phyloP scores from a whole-genome alignment of 1,139 yeast genomes.

The Taphrina flavorubra region DNA sequence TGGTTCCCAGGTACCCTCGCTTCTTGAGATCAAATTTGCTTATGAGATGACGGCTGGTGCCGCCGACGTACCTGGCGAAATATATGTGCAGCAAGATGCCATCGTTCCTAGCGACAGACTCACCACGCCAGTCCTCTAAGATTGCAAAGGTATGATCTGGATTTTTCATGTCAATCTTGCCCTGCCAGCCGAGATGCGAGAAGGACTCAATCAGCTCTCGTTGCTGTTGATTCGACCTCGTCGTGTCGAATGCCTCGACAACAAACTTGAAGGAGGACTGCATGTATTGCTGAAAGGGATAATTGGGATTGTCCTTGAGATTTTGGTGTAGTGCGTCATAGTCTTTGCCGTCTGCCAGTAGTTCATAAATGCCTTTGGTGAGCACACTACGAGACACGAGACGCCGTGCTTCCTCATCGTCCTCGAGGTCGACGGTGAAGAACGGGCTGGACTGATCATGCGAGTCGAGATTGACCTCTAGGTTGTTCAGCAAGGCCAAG shows the following conservation, averaged over 20 bases:
- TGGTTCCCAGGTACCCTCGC: conserved; percentile 90
- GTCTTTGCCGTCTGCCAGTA: conserved; percentile 75
- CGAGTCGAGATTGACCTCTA: conserved; percentile 64
- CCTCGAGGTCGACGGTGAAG: conserved; percentile 65
- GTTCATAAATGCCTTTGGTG: conserved; percentile 77
- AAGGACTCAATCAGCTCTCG: conserved; percentile 73
- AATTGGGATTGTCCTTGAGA: conserved; percentile 54
- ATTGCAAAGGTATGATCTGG: conserved; percentile 77
- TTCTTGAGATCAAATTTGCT: conserved; percentile 76
- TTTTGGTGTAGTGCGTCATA: conserved; percentile 64
- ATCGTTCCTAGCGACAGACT: conserved; percentile 43
- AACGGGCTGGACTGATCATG: conserved; percentile 67
- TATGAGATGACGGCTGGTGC: conserved; percentile 69
- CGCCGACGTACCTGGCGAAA: conserved; percentile 52
- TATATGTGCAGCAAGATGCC: conserved; percentile 18
- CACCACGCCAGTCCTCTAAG: conserved; percentile 67
- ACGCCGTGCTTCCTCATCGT: conserved; percentile 68
- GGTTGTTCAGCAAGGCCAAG: conserved; percentile 66
- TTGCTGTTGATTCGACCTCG: conserved; percentile 62
- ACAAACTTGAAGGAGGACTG: conserved; percentile 76
- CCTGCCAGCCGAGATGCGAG: conserved; percentile 70
- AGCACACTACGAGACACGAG: conserved; percentile 72
- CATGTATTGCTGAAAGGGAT: conserved; percentile 51
- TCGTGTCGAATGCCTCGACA: conserved; percentile 74
- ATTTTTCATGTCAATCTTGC: conserved; percentile 75